Evolutionary conservation across 177 flowering plant species (phyloP), one percentile per base, ranked within the genome.

Genomic region (Telopea speciosissima): DNA sequence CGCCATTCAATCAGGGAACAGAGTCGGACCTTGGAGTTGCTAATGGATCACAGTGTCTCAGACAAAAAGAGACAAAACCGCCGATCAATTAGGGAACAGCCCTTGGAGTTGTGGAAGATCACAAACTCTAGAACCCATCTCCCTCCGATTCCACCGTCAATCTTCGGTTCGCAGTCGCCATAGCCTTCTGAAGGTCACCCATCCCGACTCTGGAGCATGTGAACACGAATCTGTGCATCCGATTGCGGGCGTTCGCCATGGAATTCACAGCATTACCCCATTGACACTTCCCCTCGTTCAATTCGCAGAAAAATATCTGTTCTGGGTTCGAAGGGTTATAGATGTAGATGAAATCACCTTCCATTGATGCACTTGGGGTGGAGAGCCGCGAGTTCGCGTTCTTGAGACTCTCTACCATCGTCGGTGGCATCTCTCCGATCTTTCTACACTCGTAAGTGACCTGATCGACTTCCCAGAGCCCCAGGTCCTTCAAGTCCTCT

Each of bases 401-500:
- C 70, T 17, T 75, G 62, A 89, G 64, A 52, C 72, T 74, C 66
- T 75, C 75, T 22, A 85, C 69, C 58, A 88, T 44, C 65, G 33
- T 73, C 70, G 17, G 0, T 19, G 96, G 96, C 86, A 87, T 81
- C 58, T 77, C 82, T 1, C 89, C 89, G 0, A 90, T 81, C 74
- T 76, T 78, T 12, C 65, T 69, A 2, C 71, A 62, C 6, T 70
- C 77, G 6, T 71, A 70, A 1, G 70, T 36, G 2, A 77, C 84
- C 17, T 64, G 66, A 24, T 66, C 67, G 61, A 89, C 81, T 71
- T 85, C 85, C 85, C 85, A 90, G 1, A 92, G 16, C 71, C 84
- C 81, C 25, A 90, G 63, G 8, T 78, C 63, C 23, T 62, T 21
- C 69, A 6, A 77, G 71, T 10, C 73, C 69, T 42, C 72, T 77